Conservation (phyloP, 148 eudicot genomes). For the Rhododendron molle region DNA sequence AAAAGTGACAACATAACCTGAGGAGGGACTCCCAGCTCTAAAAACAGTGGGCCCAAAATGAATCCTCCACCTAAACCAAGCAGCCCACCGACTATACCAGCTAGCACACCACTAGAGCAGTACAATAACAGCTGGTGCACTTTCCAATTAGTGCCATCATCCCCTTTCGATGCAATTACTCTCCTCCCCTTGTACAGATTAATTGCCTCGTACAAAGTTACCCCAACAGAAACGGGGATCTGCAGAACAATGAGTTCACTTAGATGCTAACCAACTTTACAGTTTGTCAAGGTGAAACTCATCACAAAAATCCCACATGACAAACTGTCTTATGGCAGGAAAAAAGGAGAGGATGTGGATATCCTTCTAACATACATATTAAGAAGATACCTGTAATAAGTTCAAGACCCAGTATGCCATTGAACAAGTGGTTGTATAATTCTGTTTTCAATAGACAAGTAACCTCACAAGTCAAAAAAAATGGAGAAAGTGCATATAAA, state of each 20-base stretch:
- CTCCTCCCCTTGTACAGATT: conserved; percentile 67
- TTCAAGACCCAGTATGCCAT: conserved; percentile 66
- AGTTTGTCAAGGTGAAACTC: not conserved
- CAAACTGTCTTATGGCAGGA: not conserved
- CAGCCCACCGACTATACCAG: conserved; percentile 87
- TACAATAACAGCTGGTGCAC: conserved; percentile 58
- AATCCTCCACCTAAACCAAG: conserved; percentile 96
- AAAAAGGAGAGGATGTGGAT: not conserved
- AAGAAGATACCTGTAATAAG: conserved; percentile 61
- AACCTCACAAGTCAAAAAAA: not conserved
- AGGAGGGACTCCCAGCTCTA: conserved; percentile 91
- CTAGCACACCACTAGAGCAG: conserved; percentile 51
- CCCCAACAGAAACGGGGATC: conserved; percentile 78
- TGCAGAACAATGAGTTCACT: conserved; percentile 19
- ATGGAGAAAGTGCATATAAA: not conserved
- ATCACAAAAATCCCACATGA: not conserved
- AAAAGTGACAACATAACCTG: conserved; percentile 43
- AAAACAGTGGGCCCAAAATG: conserved; percentile 78
- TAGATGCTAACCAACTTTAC: not conserved
- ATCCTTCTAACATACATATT: not conserved
- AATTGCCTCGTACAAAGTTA: conserved; percentile 61
- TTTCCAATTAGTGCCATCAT: conserved; percentile 30
- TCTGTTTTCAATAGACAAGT: conserved; percentile 36
- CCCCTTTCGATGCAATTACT: conserved; percentile 63
- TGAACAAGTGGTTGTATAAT: conserved; percentile 56